phyloP scores from a whole-genome alignment of 1,284 basidiomycete species.

The Calocybe gambosa region DNA sequence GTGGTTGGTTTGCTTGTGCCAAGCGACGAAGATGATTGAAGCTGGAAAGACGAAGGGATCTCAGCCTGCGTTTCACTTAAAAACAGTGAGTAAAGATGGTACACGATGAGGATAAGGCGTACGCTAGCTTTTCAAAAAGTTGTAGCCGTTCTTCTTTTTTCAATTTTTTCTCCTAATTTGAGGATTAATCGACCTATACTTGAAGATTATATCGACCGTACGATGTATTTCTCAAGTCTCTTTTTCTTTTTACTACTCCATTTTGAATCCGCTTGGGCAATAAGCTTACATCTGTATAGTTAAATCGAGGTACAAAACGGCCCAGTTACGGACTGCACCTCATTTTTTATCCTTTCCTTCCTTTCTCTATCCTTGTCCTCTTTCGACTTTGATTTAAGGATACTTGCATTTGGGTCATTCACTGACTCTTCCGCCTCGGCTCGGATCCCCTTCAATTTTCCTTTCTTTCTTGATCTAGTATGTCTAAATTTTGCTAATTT shows the following conservation, averaged over 20 bases:
- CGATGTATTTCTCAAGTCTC: slow-evolving; percentile 80
- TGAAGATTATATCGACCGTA: slow-evolving; percentile 26
- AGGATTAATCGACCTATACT: neutral
- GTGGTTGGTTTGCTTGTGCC: slow-evolving; percentile 63
- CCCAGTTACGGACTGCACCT: slow-evolving; percentile 36
- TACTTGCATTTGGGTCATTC: slow-evolving; percentile 52
- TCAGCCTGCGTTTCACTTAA: slow-evolving; percentile 70
- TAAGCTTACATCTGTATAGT: slow-evolving; percentile 30
- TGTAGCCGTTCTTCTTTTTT: slow-evolving; percentile 75
- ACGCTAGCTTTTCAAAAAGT: slow-evolving; percentile 77
- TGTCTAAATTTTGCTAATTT: slow-evolving; percentile 59
- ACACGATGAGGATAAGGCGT: slow-evolving; percentile 24
- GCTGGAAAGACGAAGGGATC: slow-evolving; percentile 45
- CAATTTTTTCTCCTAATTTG: slow-evolving; percentile 71
- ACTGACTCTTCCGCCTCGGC: slow-evolving; percentile 21
- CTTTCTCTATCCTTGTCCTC: slow-evolving; percentile 58
- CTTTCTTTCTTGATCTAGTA: slow-evolving; percentile 50
- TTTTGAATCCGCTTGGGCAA: slow-evolving; percentile 60
- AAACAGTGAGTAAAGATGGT: slow-evolving; percentile 19
- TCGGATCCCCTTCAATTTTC: slow-evolving; percentile 28
- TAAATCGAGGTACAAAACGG: neutral
- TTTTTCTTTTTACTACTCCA: slow-evolving; percentile 77
- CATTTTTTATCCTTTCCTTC: slow-evolving; percentile 52
- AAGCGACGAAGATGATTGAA: slow-evolving; percentile 75
- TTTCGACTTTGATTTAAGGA: slow-evolving; percentile 52